Conservation (phyloP, 1,284 basidiomycete genomes). For the Gymnopus androsaceus region DNA sequence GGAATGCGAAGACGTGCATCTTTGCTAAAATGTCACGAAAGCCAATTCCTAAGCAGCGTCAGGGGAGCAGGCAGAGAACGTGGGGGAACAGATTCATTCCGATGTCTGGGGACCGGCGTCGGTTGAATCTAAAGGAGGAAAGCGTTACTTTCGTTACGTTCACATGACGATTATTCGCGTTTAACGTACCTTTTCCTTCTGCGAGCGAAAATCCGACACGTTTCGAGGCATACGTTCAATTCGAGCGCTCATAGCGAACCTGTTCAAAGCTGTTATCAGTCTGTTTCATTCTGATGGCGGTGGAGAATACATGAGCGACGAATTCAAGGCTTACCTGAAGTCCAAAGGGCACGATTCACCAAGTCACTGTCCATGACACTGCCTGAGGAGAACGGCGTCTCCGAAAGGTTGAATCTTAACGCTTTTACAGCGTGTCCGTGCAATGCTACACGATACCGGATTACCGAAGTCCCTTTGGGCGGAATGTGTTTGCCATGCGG, state of each 20-base stretch:
- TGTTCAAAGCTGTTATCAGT: constrained; percentile 15
- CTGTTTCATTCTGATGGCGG: constrained; percentile 26
- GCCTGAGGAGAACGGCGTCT: constrained; percentile 32
- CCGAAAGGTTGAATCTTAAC: constrained; percentile 31
- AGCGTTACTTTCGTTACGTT: constrained; percentile 27
- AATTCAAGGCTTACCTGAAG: constrained; percentile 23
- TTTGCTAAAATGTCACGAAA: too few species aligned
- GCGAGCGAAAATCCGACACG: constrained; percentile 20
- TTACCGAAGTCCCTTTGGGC: constrained; percentile 23
- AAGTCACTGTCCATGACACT: too few species aligned
- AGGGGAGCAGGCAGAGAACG: background rate
- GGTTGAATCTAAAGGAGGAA: too few species aligned
- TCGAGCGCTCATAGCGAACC: constrained; percentile 5
- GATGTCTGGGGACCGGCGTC: constrained; percentile 42
- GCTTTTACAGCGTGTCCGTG: constrained; percentile 23
- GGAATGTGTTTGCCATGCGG: constrained; percentile 16
- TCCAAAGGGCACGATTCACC: constrained; percentile 23
- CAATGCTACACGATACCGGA: constrained; percentile 19
- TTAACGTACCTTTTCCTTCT: constrained; percentile 24
- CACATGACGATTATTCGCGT: constrained; percentile 27
- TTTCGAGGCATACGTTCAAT: constrained; percentile 17
- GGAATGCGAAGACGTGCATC: constrained; percentile 29
- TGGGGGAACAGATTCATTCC: constrained; percentile 28
- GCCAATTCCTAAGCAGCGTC: background rate
- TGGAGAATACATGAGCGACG: constrained; percentile 15